Evolutionary conservation across 345 rosid species (phyloP), one percentile per base, ranked within the genome.

Genomic region (Mercurialis annua): DNA sequence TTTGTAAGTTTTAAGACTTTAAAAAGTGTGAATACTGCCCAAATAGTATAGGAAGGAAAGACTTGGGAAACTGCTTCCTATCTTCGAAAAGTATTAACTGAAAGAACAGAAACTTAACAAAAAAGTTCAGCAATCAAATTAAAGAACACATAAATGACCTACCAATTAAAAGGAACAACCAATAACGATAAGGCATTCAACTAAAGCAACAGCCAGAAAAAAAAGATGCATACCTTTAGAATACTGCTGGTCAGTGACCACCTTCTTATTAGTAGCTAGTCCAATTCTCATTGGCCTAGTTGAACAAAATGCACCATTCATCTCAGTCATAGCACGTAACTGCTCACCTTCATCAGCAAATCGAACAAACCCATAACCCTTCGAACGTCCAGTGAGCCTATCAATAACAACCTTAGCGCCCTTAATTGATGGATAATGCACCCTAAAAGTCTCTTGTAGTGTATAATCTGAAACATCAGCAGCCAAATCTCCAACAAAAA

Each of bases 381-480:
- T 93, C 0, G 96, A 71, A 18, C 96, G 94, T 33, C 88, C 90
- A 68, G 97, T 93, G 21, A 76, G 76, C 81, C 94, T 87, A 74
- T 93, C 98, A 66, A 90, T 87, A 36, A 93, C 98, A 72, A 93
- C 97, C 74, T 93, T 93, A 0, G 97, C 97, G 61, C 97, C 89
- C 64, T 86, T 93, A 44, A 86, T 83, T 1, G 94, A 83, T 20
- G 90, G 81, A 80, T 74, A 93, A 60, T 79, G 84, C 3, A 76
- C 83, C 71, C 85, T 85, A 62, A 90, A 93, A 16, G 88, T 93
- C 83, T 90, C 96, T 72, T 90, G 96, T 15, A 93, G 83, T 74
- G 79, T 75, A 69, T 89, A 89, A 64, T 93, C 97, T 0, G 96
- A 87, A 70, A 93, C 98, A 77, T 93, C 98, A 66, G 98, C 86